Conservation (phyloP, 2,329 filamentous ascomycete genomes). For the Fusarium buharicum region DNA sequence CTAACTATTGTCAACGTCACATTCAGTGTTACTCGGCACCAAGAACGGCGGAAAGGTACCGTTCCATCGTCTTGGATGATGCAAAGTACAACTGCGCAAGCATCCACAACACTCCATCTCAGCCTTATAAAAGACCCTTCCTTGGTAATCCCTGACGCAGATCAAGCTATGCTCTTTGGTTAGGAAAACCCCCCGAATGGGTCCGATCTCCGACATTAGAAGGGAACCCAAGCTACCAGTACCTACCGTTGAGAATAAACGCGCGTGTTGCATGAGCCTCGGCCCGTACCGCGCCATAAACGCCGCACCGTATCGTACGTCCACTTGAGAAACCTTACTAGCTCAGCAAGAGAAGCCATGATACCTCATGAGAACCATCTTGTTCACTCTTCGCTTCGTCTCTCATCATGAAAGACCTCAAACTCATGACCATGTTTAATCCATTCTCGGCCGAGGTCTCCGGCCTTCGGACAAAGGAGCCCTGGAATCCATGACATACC, state of each 20-base stretch:
- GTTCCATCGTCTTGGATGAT: background rate
- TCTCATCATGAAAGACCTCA: background rate
- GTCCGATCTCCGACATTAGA: background rate
- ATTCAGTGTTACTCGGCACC: background rate
- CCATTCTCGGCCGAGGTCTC: conserved; percentile 29
- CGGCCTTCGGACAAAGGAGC: conserved; percentile 9
- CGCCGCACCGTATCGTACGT: background rate
- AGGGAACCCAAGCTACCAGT: background rate
- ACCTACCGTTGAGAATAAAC: conserved; percentile 6
- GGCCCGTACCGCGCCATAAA: conserved; percentile 25
- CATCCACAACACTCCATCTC: background rate
- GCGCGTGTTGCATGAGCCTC: conserved; percentile 14
- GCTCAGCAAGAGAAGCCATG: background rate
- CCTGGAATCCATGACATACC: conserved; percentile 9
- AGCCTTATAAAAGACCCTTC: background rate
- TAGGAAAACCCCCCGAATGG: background rate
- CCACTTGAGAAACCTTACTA: background rate
- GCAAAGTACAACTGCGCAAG: background rate
- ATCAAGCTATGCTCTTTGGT: background rate
- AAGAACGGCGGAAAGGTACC: background rate
- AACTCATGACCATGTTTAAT: background rate
- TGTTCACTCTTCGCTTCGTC: background rate
- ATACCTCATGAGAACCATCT: background rate
- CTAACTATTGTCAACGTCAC: no score
- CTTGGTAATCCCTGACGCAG: background rate